A percentile compares a stretch with the other conserved stretches of the same genome.
Evolutionary conservation across 225 moss, liverwort and hornwort species (phyloP).

Genomic region (Takakia lepidozioides): DNA sequence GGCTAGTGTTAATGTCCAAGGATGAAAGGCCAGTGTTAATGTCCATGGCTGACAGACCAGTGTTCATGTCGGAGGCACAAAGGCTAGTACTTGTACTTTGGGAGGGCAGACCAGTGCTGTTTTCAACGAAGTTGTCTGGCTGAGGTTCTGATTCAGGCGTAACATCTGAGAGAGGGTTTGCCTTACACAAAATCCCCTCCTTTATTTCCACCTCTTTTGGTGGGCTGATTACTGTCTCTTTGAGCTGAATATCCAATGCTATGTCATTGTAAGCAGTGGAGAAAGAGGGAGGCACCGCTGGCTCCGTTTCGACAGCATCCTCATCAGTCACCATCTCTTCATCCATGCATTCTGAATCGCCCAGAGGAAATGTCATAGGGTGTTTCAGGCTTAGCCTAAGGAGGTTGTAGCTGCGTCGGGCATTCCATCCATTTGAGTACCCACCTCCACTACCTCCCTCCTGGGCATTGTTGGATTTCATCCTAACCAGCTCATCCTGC

Average conservation of each 20-base stretch:
- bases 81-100: too few species aligned
- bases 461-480: constrained; percentile 54
- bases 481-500: constrained; percentile 88
- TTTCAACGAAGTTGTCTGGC: too few species aligned
- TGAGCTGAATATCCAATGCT: too few species aligned
- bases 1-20: constrained; percentile 11
- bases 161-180: too few species aligned
- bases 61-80: too few species aligned
- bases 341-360: constrained; percentile 21
- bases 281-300: constrained; percentile 6
- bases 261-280: too few species aligned
- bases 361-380: constrained; percentile 28
- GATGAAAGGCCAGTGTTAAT: constrained; percentile 12
- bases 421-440: constrained; percentile 51
- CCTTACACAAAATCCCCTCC: too few species aligned
- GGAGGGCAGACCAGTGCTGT: too few species aligned
- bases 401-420: constrained; percentile 54
- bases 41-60: too few species aligned
- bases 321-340: constrained; percentile 33
- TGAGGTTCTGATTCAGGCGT: too few species aligned
- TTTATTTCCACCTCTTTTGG: too few species aligned
- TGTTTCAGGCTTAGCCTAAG: constrained; percentile 51
- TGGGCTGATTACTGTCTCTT: too few species aligned
- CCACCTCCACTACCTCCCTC: constrained; percentile 43
- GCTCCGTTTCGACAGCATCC: constrained; percentile 14